Percentiles rank a stretch among this genome's conserved stretches.
Evolutionary conservation across 2,329 filamentous ascomycete genomes (phyloP).

Genomic region (Leptographium lundbergii): DNA sequence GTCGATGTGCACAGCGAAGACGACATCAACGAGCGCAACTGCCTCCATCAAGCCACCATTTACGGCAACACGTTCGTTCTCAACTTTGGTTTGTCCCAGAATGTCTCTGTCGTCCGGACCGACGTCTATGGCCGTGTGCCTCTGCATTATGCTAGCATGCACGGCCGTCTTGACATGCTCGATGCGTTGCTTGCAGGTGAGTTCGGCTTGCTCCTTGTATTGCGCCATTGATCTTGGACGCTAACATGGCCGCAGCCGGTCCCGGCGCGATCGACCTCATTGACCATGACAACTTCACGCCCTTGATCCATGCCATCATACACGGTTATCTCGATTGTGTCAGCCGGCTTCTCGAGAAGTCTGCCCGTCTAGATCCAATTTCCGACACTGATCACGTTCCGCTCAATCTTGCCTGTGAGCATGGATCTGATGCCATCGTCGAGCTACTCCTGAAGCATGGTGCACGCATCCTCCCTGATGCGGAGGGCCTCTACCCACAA

Average conservation of each 20-base stretch:
- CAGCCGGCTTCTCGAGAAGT: conserved; percentile 59
- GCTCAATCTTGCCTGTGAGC: conserved; percentile 87
- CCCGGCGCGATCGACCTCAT: conserved; percentile 71
- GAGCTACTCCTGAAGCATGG: conserved; percentile 71
- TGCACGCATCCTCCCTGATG: conserved; percentile 79
- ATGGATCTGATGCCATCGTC: conserved; percentile 75
- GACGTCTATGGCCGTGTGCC: conserved; percentile 93
- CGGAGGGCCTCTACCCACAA: conserved; percentile 93
- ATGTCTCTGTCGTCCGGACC: conserved; percentile 64
- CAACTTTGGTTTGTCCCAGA: conserved; percentile 57
- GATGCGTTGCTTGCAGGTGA: conserved; percentile 55
- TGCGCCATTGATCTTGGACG: not conserved
- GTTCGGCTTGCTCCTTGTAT: conserved; percentile 3
- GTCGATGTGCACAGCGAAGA: conserved; percentile 91
- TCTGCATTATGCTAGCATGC: conserved; percentile 91
- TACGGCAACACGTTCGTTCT: conserved; percentile 76
- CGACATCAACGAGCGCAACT: conserved; percentile 95
- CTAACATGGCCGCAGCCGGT: conserved; percentile 34
- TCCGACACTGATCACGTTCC: conserved; percentile 88
- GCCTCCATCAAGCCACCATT: conserved; percentile 91
- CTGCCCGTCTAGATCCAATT: conserved; percentile 73
- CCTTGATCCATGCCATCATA: conserved; percentile 88
- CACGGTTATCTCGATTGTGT: conserved; percentile 75
- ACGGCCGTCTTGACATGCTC: conserved; percentile 77
- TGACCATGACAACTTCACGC: conserved; percentile 96